These are phyloP conservation scores for Cryphonectria japonica DNA, from an alignment of 2,329 filamentous ascomycete species.

Conservation along the genomic window DNA sequence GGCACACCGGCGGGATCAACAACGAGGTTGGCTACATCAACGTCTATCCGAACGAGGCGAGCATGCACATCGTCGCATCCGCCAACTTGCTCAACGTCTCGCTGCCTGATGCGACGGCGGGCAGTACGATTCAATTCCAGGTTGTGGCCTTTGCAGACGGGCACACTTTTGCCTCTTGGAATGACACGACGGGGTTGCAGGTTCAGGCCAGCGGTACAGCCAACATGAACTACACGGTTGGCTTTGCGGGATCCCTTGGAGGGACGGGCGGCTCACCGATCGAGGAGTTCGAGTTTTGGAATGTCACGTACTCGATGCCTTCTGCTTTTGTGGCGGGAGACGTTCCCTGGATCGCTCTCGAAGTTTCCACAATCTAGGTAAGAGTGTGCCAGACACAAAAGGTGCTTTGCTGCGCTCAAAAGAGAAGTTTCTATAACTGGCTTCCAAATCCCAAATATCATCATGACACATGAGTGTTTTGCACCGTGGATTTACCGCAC, in stretches of 20 bases:
- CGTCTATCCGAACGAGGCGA: slow-evolving; percentile 42
- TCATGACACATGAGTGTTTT: too few relatives aligned
- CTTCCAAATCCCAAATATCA: not conserved
- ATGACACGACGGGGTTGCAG: slow-evolving; percentile 51
- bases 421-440: not conserved
- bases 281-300: slow-evolving; percentile 51
- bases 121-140: slow-evolving; percentile 53
- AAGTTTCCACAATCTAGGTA: not conserved
- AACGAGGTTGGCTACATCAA: slow-evolving; percentile 6
- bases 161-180: slow-evolving; percentile 48
- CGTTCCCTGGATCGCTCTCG: not conserved
- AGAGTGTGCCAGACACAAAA: not conserved
- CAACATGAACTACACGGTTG: slow-evolving; percentile 43
- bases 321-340: slow-evolving; percentile 31
- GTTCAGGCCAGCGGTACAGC: slow-evolving; percentile 50
- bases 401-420: not conserved
- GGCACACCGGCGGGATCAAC: slow-evolving; percentile 38
- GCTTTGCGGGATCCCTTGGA: slow-evolving; percentile 46
- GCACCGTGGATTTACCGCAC: too few relatives aligned
- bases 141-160: slow-evolving; percentile 51
- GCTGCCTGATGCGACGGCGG: slow-evolving; percentile 55
- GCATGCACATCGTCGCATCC: slow-evolving; percentile 45
- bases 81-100: slow-evolving; percentile 50
- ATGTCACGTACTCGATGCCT: slow-evolving; percentile 48
- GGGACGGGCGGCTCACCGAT: slow-evolving; percentile 37